Conservation (phyloP, 257 asterid genomes). For the Ilex aquifolium region DNA sequence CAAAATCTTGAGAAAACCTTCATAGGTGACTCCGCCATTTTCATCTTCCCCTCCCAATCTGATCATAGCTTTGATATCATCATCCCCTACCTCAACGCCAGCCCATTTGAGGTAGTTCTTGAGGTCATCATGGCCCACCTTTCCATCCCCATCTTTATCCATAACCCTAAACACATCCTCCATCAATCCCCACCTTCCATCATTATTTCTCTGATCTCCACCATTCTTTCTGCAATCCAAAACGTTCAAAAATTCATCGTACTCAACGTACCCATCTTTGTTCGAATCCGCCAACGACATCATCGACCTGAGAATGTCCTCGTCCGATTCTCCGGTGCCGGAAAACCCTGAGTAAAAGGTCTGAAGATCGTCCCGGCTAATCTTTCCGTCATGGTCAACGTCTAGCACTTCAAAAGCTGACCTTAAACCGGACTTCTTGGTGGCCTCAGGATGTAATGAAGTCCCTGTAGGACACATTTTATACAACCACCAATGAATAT, state of each 20-base stretch:
- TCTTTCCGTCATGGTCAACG: too few relatives aligned
- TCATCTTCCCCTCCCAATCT: slow-evolving; percentile 57
- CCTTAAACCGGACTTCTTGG: too few relatives aligned
- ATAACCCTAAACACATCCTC: slow-evolving; percentile 71
- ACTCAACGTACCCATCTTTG: slow-evolving; percentile 66
- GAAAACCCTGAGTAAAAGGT: slow-evolving; percentile 42
- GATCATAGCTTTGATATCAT: slow-evolving; percentile 82
- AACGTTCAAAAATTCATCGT: slow-evolving; percentile 79
- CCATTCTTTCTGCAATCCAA: slow-evolving; percentile 15
- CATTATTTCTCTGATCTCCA: background rate
- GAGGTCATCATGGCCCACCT: slow-evolving; percentile 65
- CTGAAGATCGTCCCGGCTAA: too few relatives aligned
- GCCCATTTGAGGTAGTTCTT: slow-evolving; percentile 54
- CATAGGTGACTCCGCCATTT: slow-evolving; percentile 57
- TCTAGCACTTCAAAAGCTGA: too few relatives aligned
- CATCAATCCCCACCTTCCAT: slow-evolving; percentile 36
- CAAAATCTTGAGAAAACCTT: slow-evolving; percentile 64
- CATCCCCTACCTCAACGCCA: slow-evolving; percentile 62
- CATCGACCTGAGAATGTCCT: slow-evolving; percentile 61
- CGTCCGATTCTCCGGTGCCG: slow-evolving; percentile 7
- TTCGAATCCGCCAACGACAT: slow-evolving; percentile 59
- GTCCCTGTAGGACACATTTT: too few relatives aligned
- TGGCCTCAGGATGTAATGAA: too few relatives aligned
- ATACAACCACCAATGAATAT: too few relatives aligned
- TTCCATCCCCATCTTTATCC: slow-evolving; percentile 94